Base-by-base conservation (phyloP, 805 yeast genomes). In the Candida piceae region DNA sequence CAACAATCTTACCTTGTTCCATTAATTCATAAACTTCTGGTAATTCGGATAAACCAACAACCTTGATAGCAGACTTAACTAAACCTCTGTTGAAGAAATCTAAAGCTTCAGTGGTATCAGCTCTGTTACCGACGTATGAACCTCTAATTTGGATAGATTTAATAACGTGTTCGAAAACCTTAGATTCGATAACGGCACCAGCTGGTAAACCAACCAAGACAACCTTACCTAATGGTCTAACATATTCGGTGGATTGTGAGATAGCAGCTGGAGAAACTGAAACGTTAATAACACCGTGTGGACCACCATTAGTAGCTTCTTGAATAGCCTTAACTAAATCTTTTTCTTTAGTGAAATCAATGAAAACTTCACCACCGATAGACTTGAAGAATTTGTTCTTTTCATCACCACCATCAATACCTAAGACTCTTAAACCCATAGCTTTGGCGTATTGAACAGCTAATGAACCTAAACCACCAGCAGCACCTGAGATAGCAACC, bases 171-270 rank as follows among this genome's bases (percentile, higher is more conserved):
- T 63, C 60, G 63, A 76, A 74, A 29, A 77, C 78, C 33, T 67
- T 64, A 16, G 78, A 68, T 39, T 58, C 54, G 47, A 71, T 67
- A 46, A 71, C 71, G 40, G 82, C 79, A 45, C 69, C 74, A 11
- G 80, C 77, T 49, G 84, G 84, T 56, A 77, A 64, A 50, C 84
- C 83, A 38, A 78, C 81, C 32, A 69, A 65, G 32, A 69, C 76
- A 50, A 78, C 78, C 41, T 73, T 77, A 58, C 84, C 84, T 45
- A 69, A 70, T 48, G 67, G 63, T 61, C 68, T 62, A 41, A 55
- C 69, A 42, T 67, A 70, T 26, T 62, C 58, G 36, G 57, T 50
- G 8, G 69, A 66, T 50, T 66, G 70, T 19, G 66, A 50, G 48
- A 72, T 69, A 46, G 77, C 76, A 35, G 52, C 51, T 44, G 66